Evolutionary conservation across 495 filamentous ascomycete species (phyloP), one percentile per base, ranked within the genome.

Genomic region (Sporormia fimetaria): DNA sequence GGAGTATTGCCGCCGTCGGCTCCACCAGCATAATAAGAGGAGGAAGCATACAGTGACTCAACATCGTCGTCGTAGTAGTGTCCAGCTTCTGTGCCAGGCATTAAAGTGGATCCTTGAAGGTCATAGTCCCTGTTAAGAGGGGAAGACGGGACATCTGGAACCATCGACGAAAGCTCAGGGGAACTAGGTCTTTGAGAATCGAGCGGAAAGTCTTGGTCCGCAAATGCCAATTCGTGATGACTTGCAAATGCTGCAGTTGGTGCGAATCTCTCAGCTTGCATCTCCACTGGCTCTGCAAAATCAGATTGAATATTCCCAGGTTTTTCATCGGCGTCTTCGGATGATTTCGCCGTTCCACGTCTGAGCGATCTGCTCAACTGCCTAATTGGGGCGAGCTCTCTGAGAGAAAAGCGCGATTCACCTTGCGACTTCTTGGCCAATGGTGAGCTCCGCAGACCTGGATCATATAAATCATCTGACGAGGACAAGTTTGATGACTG

Each of bases 41-140:
- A 51, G 2, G 35, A 36, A 9, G 30, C 33, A 24, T 51, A 54
- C 4, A 54, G 12, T 1, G 54, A 57, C 3, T 21, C 16, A 2
- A 29, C n/a, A 27, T 27, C 39, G 20, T 35, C 41, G 21, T 56
- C 51, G 27, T 51, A 46, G 17, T 47, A 49, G 3, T 22, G 11
- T 3, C 11, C 18, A 17, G 27, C 12, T 1, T 9, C 20, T 11
- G 47, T 16, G 21, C 36, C 42, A 7, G 17, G 31, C 11, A 35
- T 39, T 7, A 42, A 51, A n/a, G 33, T 21, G 1, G 51, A 54
- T 1, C 14, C 18, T 4, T 27, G 46, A 4, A 26, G 10, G n/a
- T 37, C 38, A 6, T 6, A 33, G 3, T 3, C 42, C 4, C 49
- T 40, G 8, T 35, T 35, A 4, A 36, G 5, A 26, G 44, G 28